These are phyloP conservation scores for Ascochyta koolunga DNA, from an alignment of 2,329 filamentous ascomycete genomes.

Conservation along the genomic window DNA sequence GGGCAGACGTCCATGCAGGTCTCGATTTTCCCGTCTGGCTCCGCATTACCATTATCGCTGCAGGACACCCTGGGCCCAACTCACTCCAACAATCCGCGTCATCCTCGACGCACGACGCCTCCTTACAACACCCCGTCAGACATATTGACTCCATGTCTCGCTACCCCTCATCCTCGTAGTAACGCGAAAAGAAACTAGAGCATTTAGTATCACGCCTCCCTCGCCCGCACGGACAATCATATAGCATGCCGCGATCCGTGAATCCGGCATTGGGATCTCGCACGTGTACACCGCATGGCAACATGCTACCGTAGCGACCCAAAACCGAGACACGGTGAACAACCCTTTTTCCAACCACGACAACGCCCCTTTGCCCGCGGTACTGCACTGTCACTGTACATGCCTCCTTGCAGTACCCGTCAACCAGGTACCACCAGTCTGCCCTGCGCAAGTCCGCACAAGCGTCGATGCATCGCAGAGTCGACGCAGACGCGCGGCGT, in stretches of 20 bases:
- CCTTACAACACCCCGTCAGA: neutral
- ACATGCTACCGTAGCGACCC: constrained; percentile 1
- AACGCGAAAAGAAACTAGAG: neutral
- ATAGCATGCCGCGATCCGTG: constrained; percentile 2
- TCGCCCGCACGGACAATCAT: neutral
- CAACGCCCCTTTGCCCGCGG: too few relatives aligned
- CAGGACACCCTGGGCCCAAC: neutral
- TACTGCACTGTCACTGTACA: too few relatives aligned
- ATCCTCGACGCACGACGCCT: neutral
- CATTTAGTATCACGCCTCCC: neutral
- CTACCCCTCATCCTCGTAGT: neutral
- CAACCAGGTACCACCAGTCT: too few relatives aligned
- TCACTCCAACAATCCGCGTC: neutral
- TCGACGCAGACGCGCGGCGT: too few relatives aligned
- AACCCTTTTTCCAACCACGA: too few relatives aligned
- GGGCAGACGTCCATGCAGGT: constrained; percentile 3
- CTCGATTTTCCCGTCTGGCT: constrained; percentile 1
- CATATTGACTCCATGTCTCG: neutral
- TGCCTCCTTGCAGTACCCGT: too few relatives aligned
- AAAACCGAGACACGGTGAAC: too few relatives aligned
- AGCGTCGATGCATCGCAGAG: too few relatives aligned
- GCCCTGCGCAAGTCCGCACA: too few relatives aligned
- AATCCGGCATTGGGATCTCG: neutral
- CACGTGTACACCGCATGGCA: constrained; percentile 12
- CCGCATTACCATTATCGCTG: neutral